A percentile compares a stretch with the other conserved stretches of the same genome.
Conservation (phyloP, 345 rosid species). For the Nephelium lappaceum region DNA sequence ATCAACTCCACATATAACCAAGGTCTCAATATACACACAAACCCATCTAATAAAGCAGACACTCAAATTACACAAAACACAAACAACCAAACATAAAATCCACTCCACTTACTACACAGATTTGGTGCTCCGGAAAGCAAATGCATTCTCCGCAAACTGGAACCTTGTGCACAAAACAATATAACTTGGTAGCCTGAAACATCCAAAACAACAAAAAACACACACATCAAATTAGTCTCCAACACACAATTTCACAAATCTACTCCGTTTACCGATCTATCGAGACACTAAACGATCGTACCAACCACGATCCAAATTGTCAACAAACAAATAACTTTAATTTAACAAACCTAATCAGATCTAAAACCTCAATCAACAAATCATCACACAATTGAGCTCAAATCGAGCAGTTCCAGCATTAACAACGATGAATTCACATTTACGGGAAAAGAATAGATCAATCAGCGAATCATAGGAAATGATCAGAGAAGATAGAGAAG, state of each 20-base stretch:
- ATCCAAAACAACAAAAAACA: slow-evolving; percentile 7
- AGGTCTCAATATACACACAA: not conserved
- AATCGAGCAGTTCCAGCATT: not conserved
- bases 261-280: not conserved
- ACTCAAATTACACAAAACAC: not conserved
- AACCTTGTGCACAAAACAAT: slow-evolving; percentile 97
- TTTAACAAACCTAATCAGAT: slow-evolving; percentile 20
- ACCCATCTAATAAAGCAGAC: not conserved
- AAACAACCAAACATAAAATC: not conserved
- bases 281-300: not conserved
- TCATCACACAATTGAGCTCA: not conserved
- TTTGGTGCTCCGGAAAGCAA: slow-evolving; percentile 93
- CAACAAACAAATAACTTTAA: not conserved
- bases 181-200: slow-evolving; percentile 91
- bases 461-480: not conserved
- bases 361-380: slow-evolving; percentile 16
- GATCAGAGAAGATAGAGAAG: slow-evolving; percentile 3
- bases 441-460: not conserved
- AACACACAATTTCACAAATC: not conserved
- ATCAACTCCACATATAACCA: not conserved
- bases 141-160: slow-evolving; percentile 98
- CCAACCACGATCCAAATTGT: not conserved
- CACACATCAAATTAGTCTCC: not conserved
- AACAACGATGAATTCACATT: not conserved
- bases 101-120: slow-evolving; percentile 71